Conservation (phyloP, 768 basidiomycete species). For the Nidularia pulvinata region DNA sequence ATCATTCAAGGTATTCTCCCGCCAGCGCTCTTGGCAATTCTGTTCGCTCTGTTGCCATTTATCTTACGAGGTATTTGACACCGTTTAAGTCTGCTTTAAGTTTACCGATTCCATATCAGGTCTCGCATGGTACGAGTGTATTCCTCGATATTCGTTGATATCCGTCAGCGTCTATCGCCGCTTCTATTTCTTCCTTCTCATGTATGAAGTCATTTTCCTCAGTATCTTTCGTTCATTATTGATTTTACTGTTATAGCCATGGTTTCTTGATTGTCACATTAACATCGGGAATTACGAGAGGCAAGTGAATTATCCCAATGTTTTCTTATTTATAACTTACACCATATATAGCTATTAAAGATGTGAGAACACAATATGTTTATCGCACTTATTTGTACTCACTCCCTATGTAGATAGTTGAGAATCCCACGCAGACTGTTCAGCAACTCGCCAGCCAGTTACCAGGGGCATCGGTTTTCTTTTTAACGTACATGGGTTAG, state of each 20-base stretch:
- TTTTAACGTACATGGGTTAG: slow-evolving; percentile 58
- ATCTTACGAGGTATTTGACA: slow-evolving; percentile 45
- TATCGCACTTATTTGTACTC: not conserved
- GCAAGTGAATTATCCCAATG: slow-evolving; percentile 11
- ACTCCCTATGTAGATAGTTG: slow-evolving; percentile 26
- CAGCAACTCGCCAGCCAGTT: slow-evolving; percentile 44
- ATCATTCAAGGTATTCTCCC: slow-evolving; percentile 70
- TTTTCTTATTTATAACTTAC: not conserved
- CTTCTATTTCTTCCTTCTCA: slow-evolving; percentile 67
- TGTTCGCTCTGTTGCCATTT: slow-evolving; percentile 62
- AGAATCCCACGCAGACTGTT: slow-evolving; percentile 40
- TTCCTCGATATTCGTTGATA: slow-evolving; percentile 67
- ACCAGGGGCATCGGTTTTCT: slow-evolving; percentile 60
- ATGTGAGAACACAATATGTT: slow-evolving; percentile 10
- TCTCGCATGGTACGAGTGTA: slow-evolving; percentile 70
- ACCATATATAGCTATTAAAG: slow-evolving; percentile 18
- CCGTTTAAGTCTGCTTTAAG: not conserved
- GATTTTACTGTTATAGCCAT: slow-evolving; percentile 50
- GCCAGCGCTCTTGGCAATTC: slow-evolving; percentile 57
- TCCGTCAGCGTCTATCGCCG: slow-evolving; percentile 71
- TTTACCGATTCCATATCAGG: slow-evolving; percentile 24
- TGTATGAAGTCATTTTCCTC: slow-evolving; percentile 18
- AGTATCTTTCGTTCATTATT: no score
- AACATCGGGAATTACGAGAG: slow-evolving; percentile 52
- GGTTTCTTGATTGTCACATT: slow-evolving; percentile 76